These are phyloP conservation scores for Salix suchowensis DNA, from an alignment of 345 rosid genomes.

Conservation along the genomic window DNA sequence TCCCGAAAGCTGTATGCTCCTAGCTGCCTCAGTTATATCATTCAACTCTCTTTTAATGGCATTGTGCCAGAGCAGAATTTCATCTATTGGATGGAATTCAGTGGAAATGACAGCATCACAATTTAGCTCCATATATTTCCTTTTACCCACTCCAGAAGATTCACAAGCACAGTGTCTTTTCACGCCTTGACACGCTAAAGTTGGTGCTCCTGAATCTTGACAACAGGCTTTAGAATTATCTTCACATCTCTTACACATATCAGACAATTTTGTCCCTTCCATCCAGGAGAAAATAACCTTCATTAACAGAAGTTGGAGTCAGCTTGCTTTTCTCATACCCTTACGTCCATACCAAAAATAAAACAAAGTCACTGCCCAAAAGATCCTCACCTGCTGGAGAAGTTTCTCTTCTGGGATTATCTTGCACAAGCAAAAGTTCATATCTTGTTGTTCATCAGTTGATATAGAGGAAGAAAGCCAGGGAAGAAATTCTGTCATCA, in stretches of 20 bases:
- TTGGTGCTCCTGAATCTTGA: constrained; percentile 17
- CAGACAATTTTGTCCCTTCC: constrained; percentile 36
- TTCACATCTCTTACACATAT: constrained; percentile 21
- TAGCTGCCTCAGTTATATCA: constrained; percentile 50
- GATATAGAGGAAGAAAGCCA: constrained; percentile 77
- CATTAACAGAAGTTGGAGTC: constrained; percentile 25
- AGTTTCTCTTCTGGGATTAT: constrained; percentile 64
- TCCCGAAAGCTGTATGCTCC: constrained; percentile 43
- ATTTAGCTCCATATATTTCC: constrained; percentile 41
- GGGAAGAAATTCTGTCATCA: constrained; percentile 71
- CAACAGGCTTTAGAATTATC: constrained; percentile 15
- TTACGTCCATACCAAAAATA: neutral
- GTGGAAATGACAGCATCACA: constrained; percentile 23
- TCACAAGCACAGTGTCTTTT: constrained; percentile 35
- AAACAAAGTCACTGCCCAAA: neutral
- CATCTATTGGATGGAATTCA: constrained; percentile 44
- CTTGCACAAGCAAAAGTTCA: constrained; percentile 57
- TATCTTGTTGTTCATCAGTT: constrained; percentile 55
- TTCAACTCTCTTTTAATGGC: constrained; percentile 47
- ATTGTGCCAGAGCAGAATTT: constrained; percentile 59
- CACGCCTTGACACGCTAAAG: constrained; percentile 15
- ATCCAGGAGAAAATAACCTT: constrained; percentile 55
- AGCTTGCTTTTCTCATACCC: constrained; percentile 1
- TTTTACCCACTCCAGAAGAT: constrained; percentile 38
- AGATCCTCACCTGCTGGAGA: constrained; percentile 51